Evolutionary conservation across 2,329 filamentous ascomycete species (phyloP).

Genomic region (Nemania bipapillata): DNA sequence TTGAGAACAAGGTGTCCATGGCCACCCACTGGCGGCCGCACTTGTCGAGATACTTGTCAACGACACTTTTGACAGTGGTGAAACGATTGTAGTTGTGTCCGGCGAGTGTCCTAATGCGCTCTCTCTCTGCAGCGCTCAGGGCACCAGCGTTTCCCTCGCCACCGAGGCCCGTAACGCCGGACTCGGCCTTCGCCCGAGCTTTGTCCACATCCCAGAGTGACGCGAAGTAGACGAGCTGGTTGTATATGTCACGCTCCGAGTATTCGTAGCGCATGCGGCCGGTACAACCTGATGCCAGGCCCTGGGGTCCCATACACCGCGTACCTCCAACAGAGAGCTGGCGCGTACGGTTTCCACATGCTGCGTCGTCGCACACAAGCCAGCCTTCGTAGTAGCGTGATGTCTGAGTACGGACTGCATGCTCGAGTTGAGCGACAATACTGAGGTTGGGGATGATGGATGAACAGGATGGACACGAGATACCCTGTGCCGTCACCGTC

Average conservation of each 20-base stretch:
- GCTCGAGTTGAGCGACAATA: conserved; percentile 86
- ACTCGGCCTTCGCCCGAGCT: conserved; percentile 66
- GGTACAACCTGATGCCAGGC: conserved; percentile 82
- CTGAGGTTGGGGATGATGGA: conserved; percentile 74
- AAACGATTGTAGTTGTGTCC: conserved; percentile 87
- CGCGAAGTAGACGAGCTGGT: conserved; percentile 89
- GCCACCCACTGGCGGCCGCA: conserved; percentile 92
- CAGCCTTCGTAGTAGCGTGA: conserved; percentile 91
- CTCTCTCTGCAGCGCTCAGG: conserved; percentile 64
- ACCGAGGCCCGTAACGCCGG: conserved; percentile 56
- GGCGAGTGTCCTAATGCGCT: conserved; percentile 75
- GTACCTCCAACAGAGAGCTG: conserved; percentile 94
- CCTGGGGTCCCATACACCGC: conserved; percentile 86
- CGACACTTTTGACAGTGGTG: conserved; percentile 76
- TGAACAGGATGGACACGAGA: conserved; percentile 78
- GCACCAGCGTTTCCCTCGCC: conserved; percentile 50
- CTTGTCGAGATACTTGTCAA: conserved; percentile 86
- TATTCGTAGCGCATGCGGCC: conserved; percentile 91
- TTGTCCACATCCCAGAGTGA: conserved; percentile 90
- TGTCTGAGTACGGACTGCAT: conserved; percentile 80
- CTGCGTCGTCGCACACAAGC: conserved; percentile 88
- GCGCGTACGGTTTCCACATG: conserved; percentile 85
- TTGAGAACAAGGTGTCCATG: conserved; percentile 87
- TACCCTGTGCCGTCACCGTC: conserved; percentile 73
- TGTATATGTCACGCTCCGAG: conserved; percentile 89